phyloP scores from a whole-genome alignment of 108 stramenopile species.

The Licmophora abbreviata region DNA sequence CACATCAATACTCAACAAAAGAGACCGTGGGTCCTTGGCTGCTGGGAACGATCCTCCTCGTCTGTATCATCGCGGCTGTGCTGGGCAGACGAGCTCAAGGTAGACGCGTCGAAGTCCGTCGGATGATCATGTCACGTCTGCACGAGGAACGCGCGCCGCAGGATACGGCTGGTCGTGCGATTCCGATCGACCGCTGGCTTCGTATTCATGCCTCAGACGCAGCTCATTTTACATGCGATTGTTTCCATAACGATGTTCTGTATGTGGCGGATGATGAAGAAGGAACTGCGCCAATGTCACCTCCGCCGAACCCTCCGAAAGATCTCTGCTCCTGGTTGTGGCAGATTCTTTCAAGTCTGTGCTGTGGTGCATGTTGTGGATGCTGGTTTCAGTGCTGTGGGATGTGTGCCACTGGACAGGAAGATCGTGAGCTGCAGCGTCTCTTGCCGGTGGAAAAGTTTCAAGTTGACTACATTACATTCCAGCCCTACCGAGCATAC shows the following conservation, averaged over 20 bases:
- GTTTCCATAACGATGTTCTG: constrained; percentile 17
- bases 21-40: too few relatives aligned
- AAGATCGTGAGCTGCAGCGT: constrained; percentile 33
- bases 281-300: constrained; percentile 4
- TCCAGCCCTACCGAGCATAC: constrained; percentile 37
- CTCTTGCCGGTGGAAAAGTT: constrained; percentile 18
- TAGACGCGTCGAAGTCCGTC: background rate
- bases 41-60: too few relatives aligned
- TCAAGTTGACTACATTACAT: constrained; percentile 38
- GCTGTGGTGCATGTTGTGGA: constrained; percentile 23
- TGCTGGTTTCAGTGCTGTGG: constrained; percentile 42
- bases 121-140: constrained; percentile 1
- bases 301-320: constrained; percentile 1
- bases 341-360: constrained; percentile 14
- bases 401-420: constrained; percentile 44
- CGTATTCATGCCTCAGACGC: too few relatives aligned
- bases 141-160: background rate
- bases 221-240: constrained; percentile 35
- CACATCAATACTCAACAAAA: too few relatives aligned
- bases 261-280: background rate
- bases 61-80: background rate
- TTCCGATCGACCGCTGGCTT: too few relatives aligned
- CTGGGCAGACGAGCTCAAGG: background rate
- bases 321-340: constrained; percentile 17
- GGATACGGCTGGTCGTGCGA: too few relatives aligned